Percentiles rank a stretch among this genome's conserved stretches.
phyloP scores from a whole-genome alignment of 2,329 filamentous ascomycete species.

The Fusarium succisae region DNA sequence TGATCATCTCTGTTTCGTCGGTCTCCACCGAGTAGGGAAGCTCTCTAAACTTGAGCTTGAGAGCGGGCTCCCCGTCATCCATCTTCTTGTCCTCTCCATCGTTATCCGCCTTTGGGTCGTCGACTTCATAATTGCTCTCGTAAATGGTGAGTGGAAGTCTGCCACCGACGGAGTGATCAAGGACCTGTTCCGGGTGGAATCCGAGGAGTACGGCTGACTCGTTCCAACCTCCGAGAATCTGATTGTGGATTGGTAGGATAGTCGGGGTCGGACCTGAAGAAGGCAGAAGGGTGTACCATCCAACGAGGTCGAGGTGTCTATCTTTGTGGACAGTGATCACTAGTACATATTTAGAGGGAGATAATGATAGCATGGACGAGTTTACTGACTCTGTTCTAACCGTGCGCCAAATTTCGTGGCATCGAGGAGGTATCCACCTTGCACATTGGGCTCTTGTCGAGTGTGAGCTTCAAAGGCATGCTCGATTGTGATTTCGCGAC shows the following conservation, averaged over 20 bases:
- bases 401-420: constrained; percentile 78
- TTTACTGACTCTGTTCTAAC: constrained; percentile 80
- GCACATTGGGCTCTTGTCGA: constrained; percentile 51
- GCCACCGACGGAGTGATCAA: constrained; percentile 69
- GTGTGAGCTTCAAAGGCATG: constrained; percentile 88
- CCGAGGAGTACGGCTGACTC: constrained; percentile 89
- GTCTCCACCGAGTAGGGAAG: constrained; percentile 90
- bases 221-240: constrained; percentile 78
- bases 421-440: constrained; percentile 71
- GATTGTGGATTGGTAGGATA: constrained; percentile 79
- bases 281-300: constrained; percentile 87
- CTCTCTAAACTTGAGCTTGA: constrained; percentile 80
- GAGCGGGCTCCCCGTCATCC: constrained; percentile 67
- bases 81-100: constrained; percentile 75
- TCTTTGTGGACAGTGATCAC: constrained; percentile 90
- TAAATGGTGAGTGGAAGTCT: constrained; percentile 92
- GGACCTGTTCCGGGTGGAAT: constrained; percentile 76
- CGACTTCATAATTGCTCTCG: constrained; percentile 83
- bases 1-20: constrained; percentile 97
- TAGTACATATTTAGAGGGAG: constrained; percentile 49
- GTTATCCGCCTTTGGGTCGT: constrained; percentile 59
- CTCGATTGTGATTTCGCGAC: constrained; percentile 89
- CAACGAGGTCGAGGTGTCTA: constrained; percentile 84
- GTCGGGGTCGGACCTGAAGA: constrained; percentile 73
- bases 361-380: not conserved